Evolutionary conservation across 805 yeast species (phyloP), one percentile per base, ranked within the genome.

Genomic region (Tetrapisispora taiwanensis): DNA sequence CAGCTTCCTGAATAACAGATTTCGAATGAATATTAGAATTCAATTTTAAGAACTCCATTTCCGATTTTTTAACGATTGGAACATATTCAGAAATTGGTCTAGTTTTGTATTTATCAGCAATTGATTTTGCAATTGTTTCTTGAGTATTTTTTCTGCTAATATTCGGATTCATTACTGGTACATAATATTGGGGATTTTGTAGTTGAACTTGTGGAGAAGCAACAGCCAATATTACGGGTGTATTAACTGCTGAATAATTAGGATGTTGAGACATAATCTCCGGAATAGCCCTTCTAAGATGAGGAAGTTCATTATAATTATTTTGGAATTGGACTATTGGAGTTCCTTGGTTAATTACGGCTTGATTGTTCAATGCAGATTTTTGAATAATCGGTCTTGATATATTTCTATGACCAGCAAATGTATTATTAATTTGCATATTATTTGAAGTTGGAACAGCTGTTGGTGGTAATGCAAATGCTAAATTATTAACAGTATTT

Each of bases 21-120:
- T 59, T 56, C 17, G 60, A 46, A 26, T 57, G 56, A 8, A 56
- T 49, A 27, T 60, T 50, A 2, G 65, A 49, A 36, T 60, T 59
- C 55, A 58, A 53, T 38, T 57, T 55, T n/a, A 57, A 43, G 22
- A 55, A 58, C 3, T 59, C 53, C 35, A 56, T 47, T 47, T 74
- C 79, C 14, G 71, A 57, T n/a, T 61, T 61, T 48, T 67, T 67
- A n/a, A 75, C 69, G 27, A 67, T 62, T 1, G 62, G 48, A 0
- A 78, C 77, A 44, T 73, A 63, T 26, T 71, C 72, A 4, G 65
- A 52, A 7, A 75, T 58, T 1, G 78, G 70, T 4, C 62, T 54
- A 26, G 63, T 54, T 9, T 65, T 49, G 44, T 42, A 54, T 45
- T 54, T 50, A 42, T 55, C 52, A 2, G 66, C 66, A 19, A 59